These are phyloP conservation scores for Annulohypoxylon nitens DNA, from an alignment of 495 filamentous ascomycete species.

Conservation along the genomic window DNA sequence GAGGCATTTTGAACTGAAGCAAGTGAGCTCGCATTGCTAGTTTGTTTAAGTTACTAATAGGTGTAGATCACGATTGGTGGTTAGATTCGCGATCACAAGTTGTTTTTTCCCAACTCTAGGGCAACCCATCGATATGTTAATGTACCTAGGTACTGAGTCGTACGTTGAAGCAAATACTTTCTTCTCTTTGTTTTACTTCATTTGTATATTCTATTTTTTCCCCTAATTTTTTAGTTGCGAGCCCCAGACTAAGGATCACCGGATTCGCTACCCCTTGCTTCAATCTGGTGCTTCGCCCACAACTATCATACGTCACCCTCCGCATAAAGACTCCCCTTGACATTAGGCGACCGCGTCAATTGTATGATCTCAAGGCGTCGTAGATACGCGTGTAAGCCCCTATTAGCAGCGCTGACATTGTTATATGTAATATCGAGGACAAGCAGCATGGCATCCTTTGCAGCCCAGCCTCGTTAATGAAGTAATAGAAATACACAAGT, in stretches of 20 bases:
- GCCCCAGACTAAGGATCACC: slow-evolving; percentile 12
- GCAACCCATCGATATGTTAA: not conserved
- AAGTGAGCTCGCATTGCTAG: slow-evolving; percentile 20
- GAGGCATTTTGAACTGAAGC: slow-evolving; percentile 42
- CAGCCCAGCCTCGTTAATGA: slow-evolving; percentile 42
- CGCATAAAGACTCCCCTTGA: slow-evolving; percentile 14
- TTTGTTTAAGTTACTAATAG: slow-evolving; percentile 10
- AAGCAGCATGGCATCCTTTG: slow-evolving; percentile 39
- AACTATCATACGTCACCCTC: slow-evolving; percentile 33
- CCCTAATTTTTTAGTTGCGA: slow-evolving; percentile 3
- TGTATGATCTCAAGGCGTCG: not conserved
- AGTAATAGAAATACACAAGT: slow-evolving; percentile 28
- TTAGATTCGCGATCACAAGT: slow-evolving; percentile 22
- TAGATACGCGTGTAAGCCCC: not conserved
- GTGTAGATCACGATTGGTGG: slow-evolving; percentile 31
- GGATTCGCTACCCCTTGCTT: slow-evolving; percentile 26
- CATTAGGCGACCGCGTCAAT: not conserved
- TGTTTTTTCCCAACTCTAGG: not conserved
- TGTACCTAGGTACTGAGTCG: not conserved
- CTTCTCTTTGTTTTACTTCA: not conserved
- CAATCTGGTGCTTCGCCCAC: slow-evolving; percentile 14
- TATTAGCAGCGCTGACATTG: slow-evolving; percentile 1
- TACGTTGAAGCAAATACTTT: slow-evolving; percentile 9
- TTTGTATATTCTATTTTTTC: too few relatives aligned
- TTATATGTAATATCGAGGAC: slow-evolving; percentile 26